These are phyloP conservation scores for Puya raimondii DNA, from an alignment of 176 grass and related monocot genomes.

Conservation along the genomic window DNA sequence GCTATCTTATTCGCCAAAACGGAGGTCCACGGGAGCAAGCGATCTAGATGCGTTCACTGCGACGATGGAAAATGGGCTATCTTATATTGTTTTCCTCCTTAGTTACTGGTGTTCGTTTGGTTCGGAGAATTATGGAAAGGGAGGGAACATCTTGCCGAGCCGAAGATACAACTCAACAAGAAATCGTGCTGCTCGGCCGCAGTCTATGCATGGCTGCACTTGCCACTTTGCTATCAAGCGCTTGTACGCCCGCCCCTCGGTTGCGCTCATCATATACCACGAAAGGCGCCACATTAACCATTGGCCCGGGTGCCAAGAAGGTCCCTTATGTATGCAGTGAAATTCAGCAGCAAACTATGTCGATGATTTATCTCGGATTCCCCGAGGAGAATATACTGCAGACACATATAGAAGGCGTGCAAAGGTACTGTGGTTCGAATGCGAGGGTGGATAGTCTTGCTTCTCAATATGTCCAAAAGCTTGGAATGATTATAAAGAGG, in stretches of 20 bases:
- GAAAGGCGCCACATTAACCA: conserved; percentile 78
- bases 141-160: conserved; percentile 67
- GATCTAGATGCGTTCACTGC: too few species aligned
- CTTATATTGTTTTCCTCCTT: background rate
- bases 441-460: conserved; percentile 47
- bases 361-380: conserved; percentile 79
- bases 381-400: conserved; percentile 90
- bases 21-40: too few species aligned
- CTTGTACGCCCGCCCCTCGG: conserved; percentile 50
- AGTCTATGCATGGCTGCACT: conserved; percentile 87
- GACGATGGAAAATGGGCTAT: too few species aligned
- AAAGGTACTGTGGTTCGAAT: conserved; percentile 61
- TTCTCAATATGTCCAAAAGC: conserved; percentile 87
- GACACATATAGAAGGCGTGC: conserved; percentile 70
- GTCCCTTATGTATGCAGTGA: conserved; percentile 71
- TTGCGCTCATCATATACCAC: conserved; percentile 78
- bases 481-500: conserved; percentile 95
- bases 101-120: conserved; percentile 99
- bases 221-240: conserved; percentile 85
- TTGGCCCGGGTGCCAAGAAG: conserved; percentile 66
- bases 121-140: conserved; percentile 86
- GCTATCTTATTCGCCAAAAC: too few species aligned
- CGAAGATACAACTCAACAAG: conserved; percentile 73
- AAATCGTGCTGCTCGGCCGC: conserved; percentile 63
- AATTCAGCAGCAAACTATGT: conserved; percentile 93